Conservation (phyloP, 805 yeast species). For the Brettanomyces naardenensis region DNA sequence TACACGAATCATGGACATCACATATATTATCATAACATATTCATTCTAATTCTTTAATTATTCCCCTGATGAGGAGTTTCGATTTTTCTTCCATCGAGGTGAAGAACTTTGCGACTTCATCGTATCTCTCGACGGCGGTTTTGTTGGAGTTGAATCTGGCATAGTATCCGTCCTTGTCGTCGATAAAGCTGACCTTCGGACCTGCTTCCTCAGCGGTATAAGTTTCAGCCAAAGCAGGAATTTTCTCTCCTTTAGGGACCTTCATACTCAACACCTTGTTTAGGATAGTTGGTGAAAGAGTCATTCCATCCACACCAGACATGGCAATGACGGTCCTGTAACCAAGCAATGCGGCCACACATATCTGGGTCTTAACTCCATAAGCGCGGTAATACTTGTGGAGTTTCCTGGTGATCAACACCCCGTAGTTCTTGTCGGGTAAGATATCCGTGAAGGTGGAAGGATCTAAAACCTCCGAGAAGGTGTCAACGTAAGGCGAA, state of each 20-base stretch:
- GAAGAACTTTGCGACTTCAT: constrained; percentile 14
- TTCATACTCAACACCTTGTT: constrained; percentile 18
- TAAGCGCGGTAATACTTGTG: constrained; percentile 28
- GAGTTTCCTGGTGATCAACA: constrained; percentile 19
- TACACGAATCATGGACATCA: too few species aligned
- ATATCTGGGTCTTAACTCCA: constrained; percentile 21
- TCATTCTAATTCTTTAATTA: constrained; percentile 11
- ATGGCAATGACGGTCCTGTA: constrained; percentile 20
- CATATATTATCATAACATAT: too few species aligned
- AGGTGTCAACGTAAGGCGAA: constrained; percentile 28
- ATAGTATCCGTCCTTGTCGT: constrained; percentile 15
- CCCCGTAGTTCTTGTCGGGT: constrained; percentile 25
- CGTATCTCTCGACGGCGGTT: constrained; percentile 15
- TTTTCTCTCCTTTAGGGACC: constrained; percentile 20
- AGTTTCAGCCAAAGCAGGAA: constrained; percentile 12
- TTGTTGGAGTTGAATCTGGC: constrained; percentile 7
- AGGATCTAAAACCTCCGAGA: constrained; percentile 21
- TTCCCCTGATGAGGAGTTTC: neutral
- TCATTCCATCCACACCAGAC: constrained; percentile 30
- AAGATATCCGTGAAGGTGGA: constrained; percentile 14
- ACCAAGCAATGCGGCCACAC: constrained; percentile 29
- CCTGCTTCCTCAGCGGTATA: constrained; percentile 19
- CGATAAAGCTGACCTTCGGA: constrained; percentile 13
- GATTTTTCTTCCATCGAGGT: constrained; percentile 11
- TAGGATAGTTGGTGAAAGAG: constrained; percentile 24